A percentile compares a stretch with the other conserved stretches of the same genome.
phyloP scores from a whole-genome alignment of 2,329 filamentous ascomycete species.

The Colletotrichum limetticola region DNA sequence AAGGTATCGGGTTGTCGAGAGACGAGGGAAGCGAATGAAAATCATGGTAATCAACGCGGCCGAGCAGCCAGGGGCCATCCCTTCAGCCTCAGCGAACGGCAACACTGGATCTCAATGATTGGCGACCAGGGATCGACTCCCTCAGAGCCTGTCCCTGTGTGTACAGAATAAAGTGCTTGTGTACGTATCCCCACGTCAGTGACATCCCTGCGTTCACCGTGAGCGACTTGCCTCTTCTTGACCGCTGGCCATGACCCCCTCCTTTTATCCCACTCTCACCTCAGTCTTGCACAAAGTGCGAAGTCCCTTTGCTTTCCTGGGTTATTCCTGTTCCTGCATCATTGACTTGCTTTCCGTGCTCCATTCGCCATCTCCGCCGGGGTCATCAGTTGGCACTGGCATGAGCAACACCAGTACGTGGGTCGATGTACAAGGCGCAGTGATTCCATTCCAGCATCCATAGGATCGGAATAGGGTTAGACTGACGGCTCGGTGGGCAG shows the following conservation, averaged over 20 bases:
- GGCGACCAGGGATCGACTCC: constrained; percentile 20
- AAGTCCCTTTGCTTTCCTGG: background rate
- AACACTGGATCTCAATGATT: constrained; percentile 16
- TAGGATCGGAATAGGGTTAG: constrained; percentile 7
- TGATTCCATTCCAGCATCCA: constrained; percentile 25
- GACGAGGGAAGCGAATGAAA: constrained; percentile 26
- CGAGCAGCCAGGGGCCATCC: constrained; percentile 18
- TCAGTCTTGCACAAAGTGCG: constrained; percentile 17
- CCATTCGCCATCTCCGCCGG: background rate
- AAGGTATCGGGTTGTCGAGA: constrained; percentile 9
- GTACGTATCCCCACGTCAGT: background rate
- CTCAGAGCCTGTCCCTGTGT: constrained; percentile 19
- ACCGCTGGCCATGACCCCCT: constrained; percentile 16
- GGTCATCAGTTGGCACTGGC: constrained; percentile 15
- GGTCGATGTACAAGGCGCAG: constrained; percentile 19
- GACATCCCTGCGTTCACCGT: constrained; percentile 8
- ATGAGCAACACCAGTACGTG: constrained; percentile 9
- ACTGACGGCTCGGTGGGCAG: constrained; percentile 17
- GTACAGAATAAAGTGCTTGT: constrained; percentile 21
- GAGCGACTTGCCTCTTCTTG: constrained; percentile 1
- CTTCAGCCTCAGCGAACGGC: constrained; percentile 28
- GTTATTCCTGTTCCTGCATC: background rate
- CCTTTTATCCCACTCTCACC: background rate
- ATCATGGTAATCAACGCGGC: constrained; percentile 25
- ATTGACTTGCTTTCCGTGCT: background rate